Evolutionary conservation across 495 filamentous ascomycete genomes (phyloP).

Genomic region (Extremus antarcticus): DNA sequence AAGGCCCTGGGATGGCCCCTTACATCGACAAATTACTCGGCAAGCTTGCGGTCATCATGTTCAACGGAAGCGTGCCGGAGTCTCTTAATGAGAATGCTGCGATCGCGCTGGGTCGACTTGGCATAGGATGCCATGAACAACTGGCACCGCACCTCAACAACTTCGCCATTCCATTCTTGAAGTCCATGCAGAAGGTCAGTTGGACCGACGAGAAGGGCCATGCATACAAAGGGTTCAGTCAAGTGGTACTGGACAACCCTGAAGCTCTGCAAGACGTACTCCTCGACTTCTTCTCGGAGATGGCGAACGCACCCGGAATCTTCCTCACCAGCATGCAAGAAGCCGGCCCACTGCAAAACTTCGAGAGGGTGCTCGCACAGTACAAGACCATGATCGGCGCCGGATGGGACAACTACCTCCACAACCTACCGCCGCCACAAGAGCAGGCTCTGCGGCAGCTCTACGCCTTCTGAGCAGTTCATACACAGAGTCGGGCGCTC

Average conservation of each 20-base stretch:
- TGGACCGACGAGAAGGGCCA: constrained; percentile 91
- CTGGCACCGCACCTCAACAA: constrained; percentile 71
- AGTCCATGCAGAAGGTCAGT: constrained; percentile 70
- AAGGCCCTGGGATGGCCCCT: constrained; percentile 58
- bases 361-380: constrained; percentile 22
- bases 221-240: constrained; percentile 79
- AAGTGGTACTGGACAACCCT: constrained; percentile 76
- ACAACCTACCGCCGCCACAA: constrained; percentile 14
- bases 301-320: constrained; percentile 65
- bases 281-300: constrained; percentile 61
- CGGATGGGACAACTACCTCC: constrained; percentile 12
- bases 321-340: constrained; percentile 44
- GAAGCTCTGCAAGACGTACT: constrained; percentile 82
- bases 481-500: too few species aligned
- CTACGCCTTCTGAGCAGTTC: constrained; percentile 10
- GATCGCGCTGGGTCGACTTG: constrained; percentile 81
- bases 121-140: constrained; percentile 64
- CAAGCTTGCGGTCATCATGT: constrained; percentile 65
- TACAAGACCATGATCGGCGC: constrained; percentile 17
- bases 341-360: constrained; percentile 37
- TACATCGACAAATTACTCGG: constrained; percentile 67
- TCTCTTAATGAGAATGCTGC: constrained; percentile 92
- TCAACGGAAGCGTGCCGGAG: constrained; percentile 71
- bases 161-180: constrained; percentile 72
- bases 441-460: constrained; percentile 17